Base-by-base conservation (phyloP, 441 rosid species). In the California macrophylla region DNA sequence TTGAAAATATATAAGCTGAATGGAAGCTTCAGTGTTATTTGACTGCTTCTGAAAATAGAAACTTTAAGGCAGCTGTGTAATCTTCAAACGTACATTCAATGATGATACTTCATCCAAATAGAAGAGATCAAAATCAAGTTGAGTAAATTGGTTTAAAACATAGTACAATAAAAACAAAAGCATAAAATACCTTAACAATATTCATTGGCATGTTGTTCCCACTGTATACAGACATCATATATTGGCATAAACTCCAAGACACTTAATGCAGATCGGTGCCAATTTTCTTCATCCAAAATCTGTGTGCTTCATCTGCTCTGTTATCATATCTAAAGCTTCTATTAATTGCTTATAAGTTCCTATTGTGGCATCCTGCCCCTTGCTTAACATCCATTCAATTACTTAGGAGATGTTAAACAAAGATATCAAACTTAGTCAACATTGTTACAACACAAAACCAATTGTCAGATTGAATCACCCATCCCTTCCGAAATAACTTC, bases 301-400 rank as follows among this genome's bases (percentile, higher is more conserved):
- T 58, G 74, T 93, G 96, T 24, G 97, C 98, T 85, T 93, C 96
- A 73, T 85, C 84, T 40, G 89, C 93, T 75, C 98, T 80, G 61
- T 87, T 83, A 77, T 93, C 92, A 77, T 88, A 74, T 91, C 98
- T 56, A 93, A 82, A 62, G 98, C 97, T 62, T 79, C 84, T 71
- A 91, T 73, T 67, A 94, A 81, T 80, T 91, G 93, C 64, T 75
- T 76, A 77, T 85, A 90, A 0, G 90, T 89, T 74, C 96, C 97
- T 85, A 86, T 82, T 60, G 98, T 94, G 71, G 82, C 83, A 77
- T 94, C 97, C 76, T 91, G 97, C 65, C 97, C 97, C 80, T 91
- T 94, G 88, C 98, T 94, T 70, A 94, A 85, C 84, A 94, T 89
- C 98, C 98, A 94, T 77, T 91, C 91, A 64, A 94, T 89, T 63